Percentiles rank a stretch among this genome's conserved stretches.
phyloP scores from a whole-genome alignment of 441 rosid genomes.

The Macaranga tanarius region DNA sequence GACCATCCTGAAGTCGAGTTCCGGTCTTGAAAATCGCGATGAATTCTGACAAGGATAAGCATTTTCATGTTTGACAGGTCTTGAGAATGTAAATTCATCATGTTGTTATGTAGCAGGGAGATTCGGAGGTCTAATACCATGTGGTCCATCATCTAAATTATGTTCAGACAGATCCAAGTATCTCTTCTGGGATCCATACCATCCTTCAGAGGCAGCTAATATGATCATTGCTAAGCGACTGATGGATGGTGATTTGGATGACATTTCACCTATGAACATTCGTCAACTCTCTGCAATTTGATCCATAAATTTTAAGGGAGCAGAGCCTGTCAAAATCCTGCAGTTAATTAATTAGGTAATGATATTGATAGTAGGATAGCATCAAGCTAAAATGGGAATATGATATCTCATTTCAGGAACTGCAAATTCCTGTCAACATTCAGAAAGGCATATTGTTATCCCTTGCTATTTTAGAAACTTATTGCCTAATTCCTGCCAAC shows the following conservation, averaged over 20 bases:
- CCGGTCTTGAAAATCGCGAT: background rate
- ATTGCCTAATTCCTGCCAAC: too few species aligned
- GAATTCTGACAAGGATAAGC: background rate
- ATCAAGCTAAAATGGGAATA: too few species aligned
- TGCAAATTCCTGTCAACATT: too few species aligned
- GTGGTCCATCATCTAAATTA: constrained; percentile 53
- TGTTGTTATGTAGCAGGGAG: constrained; percentile 55
- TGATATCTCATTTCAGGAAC: too few species aligned
- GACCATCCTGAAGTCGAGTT: too few species aligned
- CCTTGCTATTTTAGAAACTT: too few species aligned
- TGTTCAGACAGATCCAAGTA: constrained; percentile 59
- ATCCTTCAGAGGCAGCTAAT: constrained; percentile 72
- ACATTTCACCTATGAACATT: constrained; percentile 56
- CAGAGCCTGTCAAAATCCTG: too few species aligned
- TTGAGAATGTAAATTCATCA: constrained; percentile 46
- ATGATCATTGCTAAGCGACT: constrained; percentile 53
- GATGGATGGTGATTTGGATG: constrained; percentile 44
- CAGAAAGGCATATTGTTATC: too few species aligned
- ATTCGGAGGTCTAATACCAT: constrained; percentile 64
- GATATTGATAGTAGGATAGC: too few species aligned
- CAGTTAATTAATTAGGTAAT: too few species aligned
- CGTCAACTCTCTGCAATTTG: constrained; percentile 38
- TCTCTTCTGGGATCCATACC: constrained; percentile 86
- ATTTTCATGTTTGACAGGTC: constrained; percentile 37
- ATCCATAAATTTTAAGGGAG: background rate